Evolutionary conservation across 495 filamentous ascomycete genomes (phyloP), one percentile per base, ranked within the genome.

Genomic region (Annulohypoxylon moriforme): DNA sequence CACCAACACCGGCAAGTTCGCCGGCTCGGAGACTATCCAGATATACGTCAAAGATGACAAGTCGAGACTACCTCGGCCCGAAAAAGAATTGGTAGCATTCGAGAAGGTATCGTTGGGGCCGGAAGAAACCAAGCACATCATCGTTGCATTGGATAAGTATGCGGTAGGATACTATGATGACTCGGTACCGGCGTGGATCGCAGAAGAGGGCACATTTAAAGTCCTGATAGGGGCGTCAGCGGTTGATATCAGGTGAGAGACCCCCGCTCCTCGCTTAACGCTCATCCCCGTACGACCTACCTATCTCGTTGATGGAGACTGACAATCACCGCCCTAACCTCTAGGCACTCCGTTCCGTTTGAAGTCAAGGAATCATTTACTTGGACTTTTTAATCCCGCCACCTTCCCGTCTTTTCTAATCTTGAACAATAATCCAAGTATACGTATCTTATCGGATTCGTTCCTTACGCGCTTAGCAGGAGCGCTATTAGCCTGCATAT

Each of bases 101-200:
- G 86, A 89, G 68, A 96, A 96, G 79, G 90, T 96, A 0, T 82
- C 83, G 57, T 78, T 96, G 8, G 83, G 90, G 62, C 85, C 89
- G 0, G 90, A 90, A 2, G 89, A 96, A 84, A 89, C 86, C 2
- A 89, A 89, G 78, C 82, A 86, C 38, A 85, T 94, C n/a, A 77
- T 84, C 16, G 83, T 97, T 0, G 70, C 74, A 8, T 75, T 94
- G 3, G 89, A 94, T 71, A 92, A 91, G 81, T 89, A 92, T 68
- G 89, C 92, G 0, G 89, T 91, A 1, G 92, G 93, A 59, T 96
- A 93, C 83, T 96, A 89, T 80, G 93, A 96, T 69, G 90, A 92
- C 67, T 82, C 86, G 33, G 78, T 89, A 11, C 79, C 82, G 31
- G 86, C 85, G 31, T 97, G 93, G 93, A 87, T 93, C 25, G 90